A percentile compares a stretch with the other conserved stretches of the same genome.
These are phyloP conservation scores for Avena eriantha DNA, from an alignment of 176 grass and related monocot genomes.

Conservation along the genomic window DNA sequence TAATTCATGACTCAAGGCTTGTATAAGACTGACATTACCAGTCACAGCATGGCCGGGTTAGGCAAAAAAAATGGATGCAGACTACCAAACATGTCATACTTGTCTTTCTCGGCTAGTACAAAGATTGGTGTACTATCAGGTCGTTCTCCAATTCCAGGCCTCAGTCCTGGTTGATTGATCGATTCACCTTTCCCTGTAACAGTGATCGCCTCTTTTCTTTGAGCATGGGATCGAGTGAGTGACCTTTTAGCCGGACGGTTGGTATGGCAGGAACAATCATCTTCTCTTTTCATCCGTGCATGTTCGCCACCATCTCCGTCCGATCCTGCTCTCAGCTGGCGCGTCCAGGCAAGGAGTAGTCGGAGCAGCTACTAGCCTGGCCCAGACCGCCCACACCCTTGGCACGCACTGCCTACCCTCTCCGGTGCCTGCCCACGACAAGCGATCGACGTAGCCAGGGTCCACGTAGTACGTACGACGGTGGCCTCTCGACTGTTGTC, in stretches of 20 bases:
- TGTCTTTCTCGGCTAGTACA: too few species aligned
- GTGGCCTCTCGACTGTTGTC: neutral
- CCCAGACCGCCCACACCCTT: neutral
- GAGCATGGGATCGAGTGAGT: neutral
- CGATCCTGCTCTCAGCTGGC: too few species aligned
- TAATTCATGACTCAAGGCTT: too few species aligned
- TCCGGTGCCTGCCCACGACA: neutral
- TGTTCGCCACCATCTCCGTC: slow-evolving; percentile 25
- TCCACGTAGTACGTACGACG: neutral
- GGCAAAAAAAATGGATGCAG: too few species aligned
- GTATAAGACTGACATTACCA: too few species aligned
- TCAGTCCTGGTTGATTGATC: neutral
- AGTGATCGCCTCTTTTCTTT: neutral
- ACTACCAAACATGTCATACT: too few species aligned
- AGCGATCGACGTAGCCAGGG: neutral
- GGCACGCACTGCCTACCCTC: too few species aligned
- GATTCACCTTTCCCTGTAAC: neutral
- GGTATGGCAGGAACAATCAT: slow-evolving; percentile 20
- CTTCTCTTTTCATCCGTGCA: slow-evolving; percentile 5
- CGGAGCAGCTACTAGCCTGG: neutral
- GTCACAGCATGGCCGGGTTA: too few species aligned
- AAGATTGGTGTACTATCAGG: too few species aligned
- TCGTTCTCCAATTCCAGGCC: too few species aligned
- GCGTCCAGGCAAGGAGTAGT: neutral
- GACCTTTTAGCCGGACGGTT: neutral